phyloP scores from a whole-genome alignment of 352 stramenopile species.

The Pythium coloratum region DNA sequence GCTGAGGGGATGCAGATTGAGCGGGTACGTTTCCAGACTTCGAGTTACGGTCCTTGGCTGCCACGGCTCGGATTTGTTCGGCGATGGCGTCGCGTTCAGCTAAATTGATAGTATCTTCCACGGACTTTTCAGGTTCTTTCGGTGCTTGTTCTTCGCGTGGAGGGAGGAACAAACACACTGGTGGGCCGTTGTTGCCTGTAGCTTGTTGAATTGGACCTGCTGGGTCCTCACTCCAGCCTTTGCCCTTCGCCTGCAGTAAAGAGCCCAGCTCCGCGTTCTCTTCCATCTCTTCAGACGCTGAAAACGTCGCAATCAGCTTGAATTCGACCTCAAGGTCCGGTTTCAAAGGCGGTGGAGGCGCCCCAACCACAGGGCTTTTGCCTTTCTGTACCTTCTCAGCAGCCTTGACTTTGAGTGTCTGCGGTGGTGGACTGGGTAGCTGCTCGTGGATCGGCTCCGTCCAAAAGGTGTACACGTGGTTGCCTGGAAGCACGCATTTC shows the following conservation, averaged over 20 bases:
- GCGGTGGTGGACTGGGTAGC: conserved; percentile 1
- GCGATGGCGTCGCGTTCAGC: conserved; percentile 24
- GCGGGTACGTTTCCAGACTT: not conserved
- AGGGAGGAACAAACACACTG: conserved; percentile 21
- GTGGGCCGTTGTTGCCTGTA: not conserved
- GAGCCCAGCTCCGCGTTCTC: conserved; percentile 11
- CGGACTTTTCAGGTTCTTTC: not conserved
- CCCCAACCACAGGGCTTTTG: not conserved
- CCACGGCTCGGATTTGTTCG: conserved; percentile 15
- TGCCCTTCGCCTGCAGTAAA: conserved; percentile 18
- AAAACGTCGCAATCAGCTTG: conserved; percentile 25
- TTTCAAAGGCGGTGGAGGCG: not conserved
- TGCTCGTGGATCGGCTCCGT: conserved; percentile 33
- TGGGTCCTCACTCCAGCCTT: conserved; percentile 14
- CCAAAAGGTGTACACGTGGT: conserved; percentile 77
- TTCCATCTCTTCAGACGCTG: conserved; percentile 14
- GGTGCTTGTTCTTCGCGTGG: conserved; percentile 1
- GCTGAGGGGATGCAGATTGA: not conserved
- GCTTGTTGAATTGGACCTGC: not conserved
- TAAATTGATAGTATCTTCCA: not conserved
- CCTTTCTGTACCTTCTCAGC: not conserved
- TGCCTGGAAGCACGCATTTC: conserved; percentile 45
- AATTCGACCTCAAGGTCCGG: conserved; percentile 31
- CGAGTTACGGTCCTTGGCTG: conserved; percentile 6
- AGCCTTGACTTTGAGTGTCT: not conserved